Evolutionary conservation across 768 basidiomycete genomes (phyloP).

Genomic region (Rhizopogon salebrosus): DNA sequence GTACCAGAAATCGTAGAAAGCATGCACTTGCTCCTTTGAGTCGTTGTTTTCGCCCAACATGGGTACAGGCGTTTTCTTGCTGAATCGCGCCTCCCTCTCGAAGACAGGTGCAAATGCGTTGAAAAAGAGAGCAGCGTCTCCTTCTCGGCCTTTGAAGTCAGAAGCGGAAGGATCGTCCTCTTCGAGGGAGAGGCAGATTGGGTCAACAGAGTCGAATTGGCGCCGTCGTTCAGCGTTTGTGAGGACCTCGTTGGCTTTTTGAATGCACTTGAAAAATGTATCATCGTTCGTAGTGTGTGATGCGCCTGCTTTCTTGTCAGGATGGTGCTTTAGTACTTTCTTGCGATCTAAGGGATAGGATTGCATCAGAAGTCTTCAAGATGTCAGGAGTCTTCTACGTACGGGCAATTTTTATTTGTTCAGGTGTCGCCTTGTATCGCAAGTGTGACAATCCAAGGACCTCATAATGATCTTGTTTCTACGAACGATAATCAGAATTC

Average conservation of each 20-base stretch:
- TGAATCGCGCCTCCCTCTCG: constrained; percentile 90
- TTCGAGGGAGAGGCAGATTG: constrained; percentile 64
- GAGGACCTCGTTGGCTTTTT: constrained; percentile 95
- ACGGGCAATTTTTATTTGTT: constrained; percentile 97
- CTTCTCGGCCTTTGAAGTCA: constrained; percentile 48
- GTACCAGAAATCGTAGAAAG: constrained; percentile 99
- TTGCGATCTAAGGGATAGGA: constrained; percentile 66
- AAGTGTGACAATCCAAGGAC: constrained; percentile 92
- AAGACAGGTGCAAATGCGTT: constrained; percentile 75
- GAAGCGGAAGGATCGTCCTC: constrained; percentile 68
- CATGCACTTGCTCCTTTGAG: constrained; percentile 78
- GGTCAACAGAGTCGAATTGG: constrained; percentile 97
- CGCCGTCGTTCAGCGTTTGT: constrained; percentile 81
- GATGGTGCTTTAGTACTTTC: constrained; percentile 98
- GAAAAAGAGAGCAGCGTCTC: constrained; percentile 63
- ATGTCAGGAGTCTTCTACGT: constrained; percentile 29
- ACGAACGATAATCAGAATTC: constrained; percentile 2
- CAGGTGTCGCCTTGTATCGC: constrained; percentile 79
- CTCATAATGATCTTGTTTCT: constrained; percentile 99
- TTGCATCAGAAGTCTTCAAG: background rate
- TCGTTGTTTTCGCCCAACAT: constrained; percentile 66
- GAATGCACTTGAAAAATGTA: constrained; percentile 99
- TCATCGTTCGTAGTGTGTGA: constrained; percentile 91
- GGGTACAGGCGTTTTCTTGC: constrained; percentile 78
- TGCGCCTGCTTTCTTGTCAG: constrained; percentile 86